Evolutionary conservation across 2,329 filamentous ascomycete genomes (phyloP).

Genomic region (Arthrinium phaeospermum): DNA sequence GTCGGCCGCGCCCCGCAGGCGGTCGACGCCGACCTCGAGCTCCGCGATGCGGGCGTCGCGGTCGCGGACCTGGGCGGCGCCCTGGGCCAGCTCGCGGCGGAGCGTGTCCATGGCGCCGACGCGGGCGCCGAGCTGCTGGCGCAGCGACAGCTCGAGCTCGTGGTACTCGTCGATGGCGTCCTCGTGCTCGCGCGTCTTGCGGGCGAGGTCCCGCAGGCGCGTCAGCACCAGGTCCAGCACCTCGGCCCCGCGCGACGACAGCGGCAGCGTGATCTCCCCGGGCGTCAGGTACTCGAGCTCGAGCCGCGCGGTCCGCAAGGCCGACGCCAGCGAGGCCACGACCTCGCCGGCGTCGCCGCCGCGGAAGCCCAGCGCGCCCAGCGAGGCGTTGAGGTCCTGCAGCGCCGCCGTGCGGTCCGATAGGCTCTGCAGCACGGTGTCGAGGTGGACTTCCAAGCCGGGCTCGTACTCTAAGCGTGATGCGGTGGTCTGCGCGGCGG

Average conservation of each 20-base stretch:
- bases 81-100: slow-evolving; percentile 45
- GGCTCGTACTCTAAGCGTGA: slow-evolving; percentile 27
- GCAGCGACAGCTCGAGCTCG: slow-evolving; percentile 58
- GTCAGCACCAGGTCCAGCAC: slow-evolving; percentile 61
- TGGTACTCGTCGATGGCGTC: slow-evolving; percentile 66
- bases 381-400: slow-evolving; percentile 48
- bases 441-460: slow-evolving; percentile 50
- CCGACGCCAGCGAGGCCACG: slow-evolving; percentile 51
- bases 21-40: slow-evolving; percentile 54
- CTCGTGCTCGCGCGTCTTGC: slow-evolving; percentile 53
- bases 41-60: slow-evolving; percentile 49
- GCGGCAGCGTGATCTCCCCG: slow-evolving; percentile 60
- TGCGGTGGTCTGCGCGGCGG: slow-evolving; percentile 25
- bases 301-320: slow-evolving; percentile 62
- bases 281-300: slow-evolving; percentile 68
- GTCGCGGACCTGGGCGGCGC: slow-evolving; percentile 41
- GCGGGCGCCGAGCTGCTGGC: slow-evolving; percentile 60
- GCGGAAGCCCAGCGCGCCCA: slow-evolving; percentile 57
- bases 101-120: slow-evolving; percentile 57
- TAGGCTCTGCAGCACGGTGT: slow-evolving; percentile 50
- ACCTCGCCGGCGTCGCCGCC: slow-evolving; percentile 55
- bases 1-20: slow-evolving; percentile 57
- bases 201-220: slow-evolving; percentile 55
- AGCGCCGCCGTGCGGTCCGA: slow-evolving; percentile 57
- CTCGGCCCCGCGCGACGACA: slow-evolving; percentile 58